Base-by-base conservation (phyloP, 768 basidiomycete genomes). In the Rhodocollybia butyracea region DNA sequence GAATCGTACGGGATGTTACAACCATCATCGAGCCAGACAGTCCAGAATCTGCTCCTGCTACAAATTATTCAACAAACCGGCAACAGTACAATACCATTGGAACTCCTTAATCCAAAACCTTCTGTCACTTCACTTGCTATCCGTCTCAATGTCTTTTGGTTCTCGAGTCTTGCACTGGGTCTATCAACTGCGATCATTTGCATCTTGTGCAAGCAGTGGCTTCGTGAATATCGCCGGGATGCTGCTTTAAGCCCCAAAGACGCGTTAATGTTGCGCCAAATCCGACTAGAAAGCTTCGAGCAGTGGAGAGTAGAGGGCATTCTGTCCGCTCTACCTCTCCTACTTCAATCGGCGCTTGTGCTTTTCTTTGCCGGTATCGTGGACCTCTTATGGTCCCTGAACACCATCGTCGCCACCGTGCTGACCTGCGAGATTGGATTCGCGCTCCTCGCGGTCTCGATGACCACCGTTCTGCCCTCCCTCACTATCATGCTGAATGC, bases 301-400 rank as follows among this genome's bases (percentile, higher is more conserved):
- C 50, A 42, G 7, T 73, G 71, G 71, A 54, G 63, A 22, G 65
- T 73, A 13, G 64, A 66, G 0, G 45, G 48, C 19, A 68, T 71
- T 24, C 41, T 70, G 5, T 59, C 67, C 3, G 30, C 60, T 5
- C 61, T 73, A 12, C 69, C 68, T 6, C 50, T 71, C 8, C 48
- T 70, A 7, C 60, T 73, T 8, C 69, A 71, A 51, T 51, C 57
- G 17, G 63, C 69, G 3, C 55, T 73, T 24, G 53, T 70, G 8
- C 57, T 71, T 2, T 73, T 73, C 57, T 66, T 70, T 40, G 51
- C 55, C 2, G 70, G 70, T 3, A 45, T 71, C 7, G 38, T 66
- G 10, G 62, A 67, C 24, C 57, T 70, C 5, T 59, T 73, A 3
- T 69, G 68, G 68, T 47, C 46, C 4, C 39, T 67, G 26, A 60